Evolutionary conservation across 257 asterid genomes (phyloP).

Genomic region (Cordia subcordata): DNA sequence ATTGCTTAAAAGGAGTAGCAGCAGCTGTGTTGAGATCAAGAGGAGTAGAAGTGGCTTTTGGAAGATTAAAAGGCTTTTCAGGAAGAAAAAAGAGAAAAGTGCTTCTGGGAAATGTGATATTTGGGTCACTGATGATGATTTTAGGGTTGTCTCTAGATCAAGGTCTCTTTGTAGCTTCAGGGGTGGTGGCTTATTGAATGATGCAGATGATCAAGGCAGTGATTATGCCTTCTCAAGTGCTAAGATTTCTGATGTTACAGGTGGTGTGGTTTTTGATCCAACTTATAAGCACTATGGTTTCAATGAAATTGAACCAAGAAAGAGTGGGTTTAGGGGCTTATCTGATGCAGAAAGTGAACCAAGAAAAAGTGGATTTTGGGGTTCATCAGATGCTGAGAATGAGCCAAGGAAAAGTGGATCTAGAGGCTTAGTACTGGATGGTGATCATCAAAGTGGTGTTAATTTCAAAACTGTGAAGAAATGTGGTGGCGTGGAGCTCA

Average conservation of each 20-base stretch:
- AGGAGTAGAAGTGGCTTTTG: conserved; percentile 59
- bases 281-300: conserved; percentile 29
- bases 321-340: conserved; percentile 23
- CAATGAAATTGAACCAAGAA: conserved; percentile 26
- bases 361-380: conserved; percentile 27
- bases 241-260: conserved; percentile 72
- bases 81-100: conserved; percentile 35
- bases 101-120: conserved; percentile 20
- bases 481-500: conserved; percentile 26
- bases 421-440: conserved; percentile 11
- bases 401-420: conserved; percentile 19
- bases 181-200: conserved; percentile 31
- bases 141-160: conserved; percentile 71
- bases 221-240: conserved; percentile 65
- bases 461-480: background rate
- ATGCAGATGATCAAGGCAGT: conserved; percentile 48
- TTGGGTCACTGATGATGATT: conserved; percentile 38
- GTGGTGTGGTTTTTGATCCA: conserved; percentile 42
- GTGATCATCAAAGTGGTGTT: no score
- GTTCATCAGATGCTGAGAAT: conserved; percentile 10
- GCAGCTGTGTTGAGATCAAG: conserved; percentile 81
- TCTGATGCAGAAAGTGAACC: conserved; percentile 21
- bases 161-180: conserved; percentile 83
- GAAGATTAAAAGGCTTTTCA: conserved; percentile 71
- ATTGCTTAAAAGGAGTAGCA: conserved; percentile 56